phyloP scores from a whole-genome alignment of 441 rosid species.

The Bocquillonia castaneifolia region DNA sequence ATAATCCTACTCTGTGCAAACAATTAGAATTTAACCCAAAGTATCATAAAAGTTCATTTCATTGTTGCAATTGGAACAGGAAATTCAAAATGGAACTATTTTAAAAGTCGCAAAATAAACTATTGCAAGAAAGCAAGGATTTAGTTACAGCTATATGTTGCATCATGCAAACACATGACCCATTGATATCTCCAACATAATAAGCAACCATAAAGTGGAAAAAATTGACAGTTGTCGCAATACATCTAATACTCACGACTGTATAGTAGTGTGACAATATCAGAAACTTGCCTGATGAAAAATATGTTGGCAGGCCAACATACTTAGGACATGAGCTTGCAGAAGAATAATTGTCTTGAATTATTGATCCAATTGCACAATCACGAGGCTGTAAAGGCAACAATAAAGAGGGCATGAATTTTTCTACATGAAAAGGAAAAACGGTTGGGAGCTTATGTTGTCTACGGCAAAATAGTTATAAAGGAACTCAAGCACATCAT shows the following conservation, averaged over 20 bases:
- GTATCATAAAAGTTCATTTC: neutral
- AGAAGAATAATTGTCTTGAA: constrained; percentile 27
- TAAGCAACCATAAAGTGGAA: neutral
- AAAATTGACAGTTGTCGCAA: neutral
- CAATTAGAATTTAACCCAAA: neutral
- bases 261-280: neutral
- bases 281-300: constrained; percentile 47
- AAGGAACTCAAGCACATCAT: neutral
- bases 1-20: neutral
- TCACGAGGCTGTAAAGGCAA: constrained; percentile 59
- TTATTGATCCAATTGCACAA: constrained; percentile 35
- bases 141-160: neutral
- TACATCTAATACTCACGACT: neutral
- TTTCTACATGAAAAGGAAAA: neutral
- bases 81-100: neutral
- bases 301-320: constrained; percentile 66
- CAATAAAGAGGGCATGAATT: constrained; percentile 17
- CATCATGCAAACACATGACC: neutral
- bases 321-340: constrained; percentile 71
- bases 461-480: no score
- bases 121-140: neutral
- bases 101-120: neutral
- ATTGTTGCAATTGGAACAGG: neutral
- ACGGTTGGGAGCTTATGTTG: neutral
- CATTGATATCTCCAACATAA: neutral